Evolutionary conservation across 164 flowering plant species (phyloP).

Genomic region (Aristolochia californica): DNA sequence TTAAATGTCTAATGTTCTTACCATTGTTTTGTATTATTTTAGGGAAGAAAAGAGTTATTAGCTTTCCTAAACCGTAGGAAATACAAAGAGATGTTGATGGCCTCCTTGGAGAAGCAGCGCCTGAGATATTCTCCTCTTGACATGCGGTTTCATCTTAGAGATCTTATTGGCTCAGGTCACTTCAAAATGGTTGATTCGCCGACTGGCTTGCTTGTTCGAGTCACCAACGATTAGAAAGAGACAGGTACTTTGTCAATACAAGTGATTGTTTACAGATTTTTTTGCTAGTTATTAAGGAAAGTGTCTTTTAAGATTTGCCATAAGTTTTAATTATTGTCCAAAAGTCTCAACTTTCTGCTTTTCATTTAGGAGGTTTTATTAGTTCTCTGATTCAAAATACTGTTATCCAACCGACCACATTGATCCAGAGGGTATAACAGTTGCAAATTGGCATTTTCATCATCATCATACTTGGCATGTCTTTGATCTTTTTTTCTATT

Average conservation of each 20-base stretch:
- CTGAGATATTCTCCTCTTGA: constrained; percentile 72
- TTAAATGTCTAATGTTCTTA: no score
- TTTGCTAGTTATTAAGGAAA: not conserved
- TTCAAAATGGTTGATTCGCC: constrained; percentile 61
- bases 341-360: no score
- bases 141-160: constrained; percentile 91
- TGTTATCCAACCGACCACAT: no score
- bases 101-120: constrained; percentile 67
- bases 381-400: no score
- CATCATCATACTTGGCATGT: no score
- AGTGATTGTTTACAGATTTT: not conserved
- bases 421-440: no score
- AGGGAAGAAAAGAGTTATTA: constrained; percentile 90
- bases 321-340: no score
- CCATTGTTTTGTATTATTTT: not conserved
- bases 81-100: constrained; percentile 88
- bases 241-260: not conserved
- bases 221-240: constrained; percentile 48
- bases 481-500: no score
- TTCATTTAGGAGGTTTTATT: no score
- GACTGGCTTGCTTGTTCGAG: constrained; percentile 59
- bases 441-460: no score
- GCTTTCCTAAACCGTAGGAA: constrained; percentile 64
- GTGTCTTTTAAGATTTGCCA: no score
- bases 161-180: constrained; percentile 84